These are phyloP conservation scores for Pseudogymnoascus sp. DNA, from an alignment of 2,329 filamentous ascomycete genomes.

Conservation along the genomic window DNA sequence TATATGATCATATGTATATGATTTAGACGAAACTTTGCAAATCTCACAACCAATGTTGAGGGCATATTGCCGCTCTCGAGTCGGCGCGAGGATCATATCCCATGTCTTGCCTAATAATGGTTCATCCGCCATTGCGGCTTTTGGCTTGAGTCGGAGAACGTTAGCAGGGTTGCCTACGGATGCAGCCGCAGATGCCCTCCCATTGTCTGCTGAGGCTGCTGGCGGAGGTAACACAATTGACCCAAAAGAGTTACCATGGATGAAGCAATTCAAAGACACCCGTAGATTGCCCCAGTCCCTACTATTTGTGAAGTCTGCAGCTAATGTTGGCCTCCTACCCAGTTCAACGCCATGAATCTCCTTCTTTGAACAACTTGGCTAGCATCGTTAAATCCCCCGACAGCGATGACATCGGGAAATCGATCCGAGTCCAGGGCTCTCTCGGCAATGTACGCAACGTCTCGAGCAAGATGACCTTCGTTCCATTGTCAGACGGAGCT, in stretches of 20 bases:
- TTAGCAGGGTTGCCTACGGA: neutral
- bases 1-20: neutral
- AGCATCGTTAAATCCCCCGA: conserved; percentile 15
- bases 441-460: conserved; percentile 11
- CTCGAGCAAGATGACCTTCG: conserved; percentile 9
- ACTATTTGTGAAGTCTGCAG: neutral
- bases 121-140: neutral
- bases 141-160: neutral
- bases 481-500: conserved; percentile 5
- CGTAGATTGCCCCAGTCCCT: neutral
- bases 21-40: neutral
- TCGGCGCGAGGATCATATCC: neutral
- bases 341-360: conserved; percentile 1
- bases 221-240: neutral
- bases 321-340: neutral
- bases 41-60: conserved; percentile 1
- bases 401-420: conserved; percentile 11
- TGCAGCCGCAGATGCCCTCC: neutral
- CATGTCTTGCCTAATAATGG: neutral
- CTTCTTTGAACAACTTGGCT: neutral
- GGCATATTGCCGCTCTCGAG: conserved; percentile 1
- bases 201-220: neutral
- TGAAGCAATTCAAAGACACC: conserved; percentile 7
- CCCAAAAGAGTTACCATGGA: neutral
- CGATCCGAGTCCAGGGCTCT: conserved; percentile 20